Evolutionary conservation across 2,329 filamentous ascomycete genomes (phyloP), one percentile per base, ranked within the genome.

Genomic region (Neospermospora avenae): DNA sequence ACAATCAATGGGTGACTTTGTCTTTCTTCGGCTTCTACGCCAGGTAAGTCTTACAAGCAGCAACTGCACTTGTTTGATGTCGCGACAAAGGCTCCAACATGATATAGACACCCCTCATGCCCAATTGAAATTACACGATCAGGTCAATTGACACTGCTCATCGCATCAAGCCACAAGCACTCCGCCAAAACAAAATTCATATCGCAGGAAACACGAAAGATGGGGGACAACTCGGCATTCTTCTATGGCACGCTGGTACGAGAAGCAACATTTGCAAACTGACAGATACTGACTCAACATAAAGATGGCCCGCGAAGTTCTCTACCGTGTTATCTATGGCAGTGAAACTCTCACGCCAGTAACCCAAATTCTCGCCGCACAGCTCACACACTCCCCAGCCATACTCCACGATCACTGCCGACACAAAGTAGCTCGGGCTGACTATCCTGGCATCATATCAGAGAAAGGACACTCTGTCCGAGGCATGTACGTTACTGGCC

Each of bases 241-340:
- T 69, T 67, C 64, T 68, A 69, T 45, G 65, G 65, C 55, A 61
- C 4, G 11, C 62, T 44, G 18, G 20, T 55, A 53, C 20, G 25
- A 35, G 2, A 31, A 18, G 18, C 6, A 41, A 41, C 16, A 18
- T 22, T 3, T 48, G 1, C 31, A 34, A 10, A 57, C 18, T 16
- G 28, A 35, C 56, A 51, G 6, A 31, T 10, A 63, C 35, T 57
- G 61, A 31, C 60, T 16, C 24, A 5, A 6, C 2, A 3, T 22
- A 10, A 51, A 81, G 71, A 97, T 97, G 92, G 89, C 88, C n/a
- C 85, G 89, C 0, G 84, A 89, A 70, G 87, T 98, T 69, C 91
- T 98, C 68, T 88, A 89, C 76, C 88, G 89, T 35, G 92, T 96
- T 45, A 90, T 90, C 74, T 90, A 70, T 71, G n/a, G 78, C 80